Conservation (phyloP, 2,329 filamentous ascomycete genomes). For the Allantophomopsis cytisporea region DNA sequence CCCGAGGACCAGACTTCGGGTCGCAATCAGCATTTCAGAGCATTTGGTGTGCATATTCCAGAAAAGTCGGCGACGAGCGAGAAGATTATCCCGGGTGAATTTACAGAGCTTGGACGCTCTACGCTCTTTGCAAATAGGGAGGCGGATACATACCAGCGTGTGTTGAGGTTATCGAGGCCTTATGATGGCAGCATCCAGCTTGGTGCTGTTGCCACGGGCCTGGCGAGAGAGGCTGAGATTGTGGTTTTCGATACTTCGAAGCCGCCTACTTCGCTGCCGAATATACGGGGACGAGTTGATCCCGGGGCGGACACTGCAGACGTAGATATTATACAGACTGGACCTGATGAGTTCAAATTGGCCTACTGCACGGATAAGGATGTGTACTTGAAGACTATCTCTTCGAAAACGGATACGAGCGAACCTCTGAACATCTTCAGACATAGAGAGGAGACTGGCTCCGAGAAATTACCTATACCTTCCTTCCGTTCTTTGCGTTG, state of each 20-base stretch:
- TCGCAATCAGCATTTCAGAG: conserved; percentile 73
- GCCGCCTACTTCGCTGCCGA: conserved; percentile 33
- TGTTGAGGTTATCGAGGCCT: conserved; percentile 39
- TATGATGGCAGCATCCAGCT: conserved; percentile 43
- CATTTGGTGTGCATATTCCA: conserved; percentile 44
- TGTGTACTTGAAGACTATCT: conserved; percentile 40
- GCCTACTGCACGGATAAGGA: conserved; percentile 69
- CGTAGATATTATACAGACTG: conserved; percentile 53
- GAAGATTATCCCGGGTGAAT: conserved; percentile 18
- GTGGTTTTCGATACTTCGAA: conserved; percentile 63
- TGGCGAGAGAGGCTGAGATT: conserved; percentile 65
- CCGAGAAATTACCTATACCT: conserved; percentile 28
- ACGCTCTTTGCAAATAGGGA: conserved; percentile 35
- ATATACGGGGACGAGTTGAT: conserved; percentile 33
- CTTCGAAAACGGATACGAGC: conserved; percentile 22
- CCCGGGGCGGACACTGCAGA: conserved; percentile 48
- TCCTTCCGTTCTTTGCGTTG: conserved; percentile 45
- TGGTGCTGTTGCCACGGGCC: conserved; percentile 65
- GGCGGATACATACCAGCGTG: conserved; percentile 43
- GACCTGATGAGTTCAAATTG: conserved; percentile 51
- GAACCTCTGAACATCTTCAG: conserved; percentile 23
- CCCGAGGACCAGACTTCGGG: conserved; percentile 57
- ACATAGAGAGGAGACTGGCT: conserved; percentile 11
- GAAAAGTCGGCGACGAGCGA: conserved; percentile 9
- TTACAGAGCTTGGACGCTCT: conserved; percentile 37